Base-by-base conservation (phyloP, 2,329 filamentous ascomycete genomes). In the Chaetoscypha palmicola region DNA sequence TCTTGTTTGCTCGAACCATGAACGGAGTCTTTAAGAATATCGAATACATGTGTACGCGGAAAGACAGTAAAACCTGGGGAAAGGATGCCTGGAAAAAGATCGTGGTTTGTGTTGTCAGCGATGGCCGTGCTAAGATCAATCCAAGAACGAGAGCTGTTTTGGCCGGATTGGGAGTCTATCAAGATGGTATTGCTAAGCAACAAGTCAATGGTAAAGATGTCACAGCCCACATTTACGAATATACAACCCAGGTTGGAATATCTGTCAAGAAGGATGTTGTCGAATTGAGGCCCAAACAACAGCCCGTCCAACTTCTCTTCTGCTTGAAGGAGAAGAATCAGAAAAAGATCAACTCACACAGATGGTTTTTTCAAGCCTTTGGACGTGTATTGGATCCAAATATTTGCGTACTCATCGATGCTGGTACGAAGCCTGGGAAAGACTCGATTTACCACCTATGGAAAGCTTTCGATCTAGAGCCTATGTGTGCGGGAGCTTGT, bases 41-140 rank as follows among this genome's bases (percentile, higher is more conserved):
- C 55, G 91, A 96, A 64, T 90, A 91, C 71, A 96, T 98, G 86
- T 96, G 92, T 66, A 88, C 86, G 48, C 79, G 91, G 38, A 88
- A 83, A 35, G 88, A 85, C 63, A 95, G 89, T 68, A 94, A 95
- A 68, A 97, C 91, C 1, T 98, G 92, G 92, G 92, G 92, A 54
- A 92, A 94, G 64, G 88, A 95, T 58, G 90, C 91, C 3, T 98
- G 92, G 92, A 97, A 98, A 72, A 98, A 98, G 73, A 97, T 98
- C 58, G 92, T 98, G 8, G 92, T 98, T 9, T 97, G 91, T 64
- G 81, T 98, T 34, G 92, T 98, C 53, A 96, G 89, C 58, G 92
- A 98, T 60, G 92, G 92, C 48, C 89, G 92, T 77, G 85, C 83
- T 49, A 96, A 96, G 72, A 98, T 98, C 70, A 96, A 97, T 64